Evolutionary conservation across 2,329 filamentous ascomycete species (phyloP).

Genomic region (Fusarium beomiforme): DNA sequence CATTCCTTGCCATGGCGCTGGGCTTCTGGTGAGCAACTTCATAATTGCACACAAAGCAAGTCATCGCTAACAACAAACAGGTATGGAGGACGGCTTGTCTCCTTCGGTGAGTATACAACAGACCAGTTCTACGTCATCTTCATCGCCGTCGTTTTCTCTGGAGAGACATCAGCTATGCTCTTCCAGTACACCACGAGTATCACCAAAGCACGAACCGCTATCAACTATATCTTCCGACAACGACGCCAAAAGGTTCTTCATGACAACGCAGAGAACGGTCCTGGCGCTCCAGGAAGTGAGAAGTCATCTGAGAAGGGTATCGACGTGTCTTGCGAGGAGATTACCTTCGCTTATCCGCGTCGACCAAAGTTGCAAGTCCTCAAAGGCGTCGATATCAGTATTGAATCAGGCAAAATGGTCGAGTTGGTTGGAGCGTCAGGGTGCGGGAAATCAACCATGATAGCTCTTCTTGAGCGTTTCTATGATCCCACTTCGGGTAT

Average conservation of each 20-base stretch:
- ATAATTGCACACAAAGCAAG: background rate
- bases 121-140: slow-evolving; percentile 62
- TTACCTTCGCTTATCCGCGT: slow-evolving; percentile 68
- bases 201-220: slow-evolving; percentile 58
- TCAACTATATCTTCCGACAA: slow-evolving; percentile 60
- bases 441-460: slow-evolving; percentile 69
- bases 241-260: slow-evolving; percentile 44
- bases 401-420: slow-evolving; percentile 59
- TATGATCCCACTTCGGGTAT: slow-evolving; percentile 50
- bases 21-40: slow-evolving; percentile 49
- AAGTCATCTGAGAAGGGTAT: slow-evolving; percentile 40
- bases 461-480: slow-evolving; percentile 61
- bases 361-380: slow-evolving; percentile 50
- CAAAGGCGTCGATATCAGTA: slow-evolving; percentile 52
- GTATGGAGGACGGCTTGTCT: slow-evolving; percentile 54
- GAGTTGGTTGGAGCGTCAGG: slow-evolving; percentile 68
- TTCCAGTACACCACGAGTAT: slow-evolving; percentile 62
- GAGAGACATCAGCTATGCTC: slow-evolving; percentile 53
- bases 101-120: slow-evolving; percentile 57
- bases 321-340: slow-evolving; percentile 59
- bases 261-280: slow-evolving; percentile 43
- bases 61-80: slow-evolving; percentile 23
- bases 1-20: slow-evolving; percentile 51
- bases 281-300: background rate
- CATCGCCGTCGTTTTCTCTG: slow-evolving; percentile 59